Conservation (phyloP, 2,329 filamentous ascomycete species). For the Aspergillus calidoustus region DNA sequence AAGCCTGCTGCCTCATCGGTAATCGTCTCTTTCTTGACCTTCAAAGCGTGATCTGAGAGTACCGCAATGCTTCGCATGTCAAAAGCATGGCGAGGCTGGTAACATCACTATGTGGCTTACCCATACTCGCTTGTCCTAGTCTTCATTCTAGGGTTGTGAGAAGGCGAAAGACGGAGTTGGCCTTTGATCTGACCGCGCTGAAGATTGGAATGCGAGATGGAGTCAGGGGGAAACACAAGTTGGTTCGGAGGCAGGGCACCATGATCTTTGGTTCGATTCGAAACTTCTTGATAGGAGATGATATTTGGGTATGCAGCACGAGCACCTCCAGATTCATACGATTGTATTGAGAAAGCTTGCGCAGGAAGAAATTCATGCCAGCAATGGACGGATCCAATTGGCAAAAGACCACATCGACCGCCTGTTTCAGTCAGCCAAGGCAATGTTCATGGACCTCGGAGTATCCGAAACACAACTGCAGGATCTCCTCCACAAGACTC, state of each 20-base stretch:
- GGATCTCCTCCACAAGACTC: not conserved
- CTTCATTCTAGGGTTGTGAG: not conserved
- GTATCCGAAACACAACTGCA: not conserved
- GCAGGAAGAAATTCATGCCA: not conserved
- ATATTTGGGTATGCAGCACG: not conserved
- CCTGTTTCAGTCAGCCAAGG: not conserved
- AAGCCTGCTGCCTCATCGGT: not conserved
- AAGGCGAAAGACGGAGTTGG: not conserved
- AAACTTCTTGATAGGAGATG: not conserved
- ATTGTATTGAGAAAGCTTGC: not conserved
- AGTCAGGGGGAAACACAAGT: not conserved
- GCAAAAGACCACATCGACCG: not conserved
- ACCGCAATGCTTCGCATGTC: not conserved
- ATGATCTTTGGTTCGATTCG: not conserved
- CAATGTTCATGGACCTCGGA: not conserved
- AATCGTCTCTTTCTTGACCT: not conserved
- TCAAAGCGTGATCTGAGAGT: not conserved
- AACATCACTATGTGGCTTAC: not conserved
- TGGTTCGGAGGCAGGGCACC: not conserved
- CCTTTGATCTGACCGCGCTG: not conserved
- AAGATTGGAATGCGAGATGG: not conserved
- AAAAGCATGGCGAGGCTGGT: not conserved
- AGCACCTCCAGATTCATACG: not conserved
- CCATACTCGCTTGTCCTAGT: not conserved
- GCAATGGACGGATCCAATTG: not conserved